A percentile compares a stretch with the other conserved stretches of the same genome.
phyloP scores from a whole-genome alignment of 352 stramenopile genomes.

The Phytophthora pisi region DNA sequence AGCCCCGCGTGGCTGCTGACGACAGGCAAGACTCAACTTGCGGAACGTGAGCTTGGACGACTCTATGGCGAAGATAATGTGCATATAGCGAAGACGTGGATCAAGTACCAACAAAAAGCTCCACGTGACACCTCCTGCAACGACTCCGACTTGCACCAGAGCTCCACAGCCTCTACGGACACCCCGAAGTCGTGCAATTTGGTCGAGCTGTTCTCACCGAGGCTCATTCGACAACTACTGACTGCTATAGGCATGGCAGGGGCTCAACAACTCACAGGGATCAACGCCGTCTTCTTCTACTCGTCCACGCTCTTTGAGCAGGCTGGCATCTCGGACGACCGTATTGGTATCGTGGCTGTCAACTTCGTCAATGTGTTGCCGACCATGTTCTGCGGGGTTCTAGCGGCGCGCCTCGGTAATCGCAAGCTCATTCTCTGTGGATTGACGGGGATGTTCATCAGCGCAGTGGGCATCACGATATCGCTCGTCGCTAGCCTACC shows the following conservation, averaged over 20 bases:
- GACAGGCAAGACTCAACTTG: conserved; percentile 22
- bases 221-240: conserved; percentile 23
- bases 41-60: conserved; percentile 24
- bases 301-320: conserved; percentile 41
- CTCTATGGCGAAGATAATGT: conserved; percentile 29
- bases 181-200: conserved; percentile 7
- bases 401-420: conserved; percentile 26
- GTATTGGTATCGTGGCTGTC: conserved; percentile 37
- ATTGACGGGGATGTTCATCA: conserved; percentile 31
- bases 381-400: conserved; percentile 27
- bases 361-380: conserved; percentile 36
- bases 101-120: neutral
- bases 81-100: conserved; percentile 13
- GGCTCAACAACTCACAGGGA: conserved; percentile 17
- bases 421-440: conserved; percentile 35
- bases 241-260: conserved; percentile 10
- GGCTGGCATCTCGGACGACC: conserved; percentile 51
- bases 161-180: neutral
- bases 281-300: conserved; percentile 40
- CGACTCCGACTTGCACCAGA: neutral
- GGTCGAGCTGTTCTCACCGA: conserved; percentile 15
- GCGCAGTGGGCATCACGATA: conserved; percentile 49
- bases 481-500: conserved; percentile 38
- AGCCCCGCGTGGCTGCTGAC: conserved; percentile 35
- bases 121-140: neutral